A percentile compares a stretch with the other conserved stretches of the same genome.
These are phyloP conservation scores for Schizophyllum amplum DNA, from an alignment of 1,284 basidiomycete species.

Conservation along the genomic window DNA sequence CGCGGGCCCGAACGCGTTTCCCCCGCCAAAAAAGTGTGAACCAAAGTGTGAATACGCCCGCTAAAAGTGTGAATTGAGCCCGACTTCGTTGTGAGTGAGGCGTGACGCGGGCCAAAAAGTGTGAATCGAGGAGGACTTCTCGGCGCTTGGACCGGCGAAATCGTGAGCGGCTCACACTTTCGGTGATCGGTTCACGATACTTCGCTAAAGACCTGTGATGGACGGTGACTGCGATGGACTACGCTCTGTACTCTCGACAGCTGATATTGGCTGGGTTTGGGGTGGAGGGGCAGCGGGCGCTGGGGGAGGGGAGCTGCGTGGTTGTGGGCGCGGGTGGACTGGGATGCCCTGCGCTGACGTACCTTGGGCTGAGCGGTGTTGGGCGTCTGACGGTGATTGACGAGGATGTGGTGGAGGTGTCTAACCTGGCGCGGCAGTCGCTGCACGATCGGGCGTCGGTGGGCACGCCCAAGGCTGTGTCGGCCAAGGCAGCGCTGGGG, in stretches of 20 bases:
- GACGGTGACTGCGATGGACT: constrained; percentile 41
- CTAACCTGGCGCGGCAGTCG: constrained; percentile 92
- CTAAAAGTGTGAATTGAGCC: too few relatives aligned
- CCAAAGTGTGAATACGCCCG: too few relatives aligned
- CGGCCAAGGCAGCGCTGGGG: constrained; percentile 39
- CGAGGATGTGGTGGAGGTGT: constrained; percentile 84
- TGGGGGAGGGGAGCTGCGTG: constrained; percentile 70
- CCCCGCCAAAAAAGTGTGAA: too few relatives aligned
- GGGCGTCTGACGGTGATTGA: constrained; percentile 90
- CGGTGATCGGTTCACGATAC: too few relatives aligned
- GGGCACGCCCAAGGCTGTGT: constrained; percentile 81
- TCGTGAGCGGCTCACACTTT: too few relatives aligned
- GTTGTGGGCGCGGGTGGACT: constrained; percentile 95
- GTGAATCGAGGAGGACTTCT: too few relatives aligned
- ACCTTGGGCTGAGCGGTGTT: constrained; percentile 87
- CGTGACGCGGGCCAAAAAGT: too few relatives aligned
- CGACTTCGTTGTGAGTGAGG: too few relatives aligned
- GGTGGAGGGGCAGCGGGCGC: constrained; percentile 72
- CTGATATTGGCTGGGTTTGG: constrained; percentile 70
- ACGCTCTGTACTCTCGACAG: constrained; percentile 89
- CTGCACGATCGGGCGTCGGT: constrained; percentile 78
- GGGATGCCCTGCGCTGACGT: constrained; percentile 93
- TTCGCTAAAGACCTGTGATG: constrained; percentile 16
- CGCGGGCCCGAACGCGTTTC: too few relatives aligned
- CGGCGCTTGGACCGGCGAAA: too few relatives aligned